Base-by-base conservation (phyloP, 2,329 filamentous ascomycete species). In the Calcarisporium arbuscula region DNA sequence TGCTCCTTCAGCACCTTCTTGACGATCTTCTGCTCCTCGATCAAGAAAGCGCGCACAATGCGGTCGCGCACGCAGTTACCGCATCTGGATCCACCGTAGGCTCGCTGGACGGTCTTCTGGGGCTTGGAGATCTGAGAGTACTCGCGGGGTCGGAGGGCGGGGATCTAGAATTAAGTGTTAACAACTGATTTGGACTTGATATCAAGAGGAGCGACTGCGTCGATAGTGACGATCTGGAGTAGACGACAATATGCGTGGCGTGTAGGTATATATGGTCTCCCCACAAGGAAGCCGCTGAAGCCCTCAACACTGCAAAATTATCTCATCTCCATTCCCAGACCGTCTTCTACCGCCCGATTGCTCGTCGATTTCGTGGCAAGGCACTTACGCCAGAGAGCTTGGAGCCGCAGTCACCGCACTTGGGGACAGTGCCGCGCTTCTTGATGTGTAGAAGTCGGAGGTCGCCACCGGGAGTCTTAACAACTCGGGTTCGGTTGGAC, bases 1-100 rank as follows among this genome's bases (percentile, higher is more conserved):
- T 94, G 86, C 79, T 96, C 90, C 85, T 95, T 95, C 67, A 96
- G 80, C 60, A 98, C 92, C 86, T 98, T 98, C 88, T 98, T 98
- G 72, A 98, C 92, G 59, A 98, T 96, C 86, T 98, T 98, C 80
- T 98, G 92, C 82, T 98, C 92, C 78, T 98, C 94, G 53, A 98
- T 96, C 67, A 98, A 74, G 83, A 98, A 98, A 49, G 92, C 92
- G 57, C 92, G 87, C 56, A 95, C 87, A 55, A 98, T 86, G 57
- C 92, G 85, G 77, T 98, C 92, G 70, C 90, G 89, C 56, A 98
- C 92, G 70, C 92, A 98, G 79, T 87, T 92, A 64, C 85, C 88
- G 77, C 92, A 98, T 80, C 92, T 86, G 60, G 89, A 95, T 62
- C 92, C 92, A 68, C 92, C 89, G 68, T 98, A 98, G 61, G 92